Percentiles rank a stretch among this genome's conserved stretches.
These are phyloP conservation scores for Fagopyrum homotropicum DNA, from an alignment of 148 eudicot species.

Conservation along the genomic window DNA sequence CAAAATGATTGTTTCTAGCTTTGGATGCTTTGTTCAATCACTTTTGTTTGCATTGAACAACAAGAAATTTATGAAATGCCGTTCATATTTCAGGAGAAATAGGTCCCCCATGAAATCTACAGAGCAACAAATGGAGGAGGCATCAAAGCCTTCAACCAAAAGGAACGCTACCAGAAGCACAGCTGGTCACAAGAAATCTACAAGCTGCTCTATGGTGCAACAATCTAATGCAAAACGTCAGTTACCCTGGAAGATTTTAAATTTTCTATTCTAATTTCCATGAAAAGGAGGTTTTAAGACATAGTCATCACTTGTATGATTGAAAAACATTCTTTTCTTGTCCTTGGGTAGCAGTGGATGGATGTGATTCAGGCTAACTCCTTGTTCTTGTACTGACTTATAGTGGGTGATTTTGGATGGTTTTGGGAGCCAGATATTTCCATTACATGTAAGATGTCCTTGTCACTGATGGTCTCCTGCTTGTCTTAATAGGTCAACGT, in stretches of 20 bases:
- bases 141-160: conserved; percentile 18
- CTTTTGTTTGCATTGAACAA: neutral
- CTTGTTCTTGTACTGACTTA: neutral
- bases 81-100: conserved; percentile 1
- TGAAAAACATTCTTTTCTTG: neutral
- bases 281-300: neutral
- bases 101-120: conserved; percentile 32
- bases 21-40: neutral
- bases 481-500: neutral
- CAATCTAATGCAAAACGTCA: conserved; percentile 21
- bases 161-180: conserved; percentile 11
- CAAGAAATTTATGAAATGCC: neutral
- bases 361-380: neutral
- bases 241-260: neutral
- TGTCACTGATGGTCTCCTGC: neutral
- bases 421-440: neutral
- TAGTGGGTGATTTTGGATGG: neutral
- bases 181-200: conserved; percentile 26
- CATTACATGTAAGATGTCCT: neutral
- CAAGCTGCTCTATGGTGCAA: conserved; percentile 12
- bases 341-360: neutral
- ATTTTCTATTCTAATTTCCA: neutral
- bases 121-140: conserved; percentile 20
- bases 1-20: too few relatives aligned
- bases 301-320: neutral